Evolutionary conservation across 2,329 filamentous ascomycete species (phyloP).

Genomic region (Bipolaris victoriae): DNA sequence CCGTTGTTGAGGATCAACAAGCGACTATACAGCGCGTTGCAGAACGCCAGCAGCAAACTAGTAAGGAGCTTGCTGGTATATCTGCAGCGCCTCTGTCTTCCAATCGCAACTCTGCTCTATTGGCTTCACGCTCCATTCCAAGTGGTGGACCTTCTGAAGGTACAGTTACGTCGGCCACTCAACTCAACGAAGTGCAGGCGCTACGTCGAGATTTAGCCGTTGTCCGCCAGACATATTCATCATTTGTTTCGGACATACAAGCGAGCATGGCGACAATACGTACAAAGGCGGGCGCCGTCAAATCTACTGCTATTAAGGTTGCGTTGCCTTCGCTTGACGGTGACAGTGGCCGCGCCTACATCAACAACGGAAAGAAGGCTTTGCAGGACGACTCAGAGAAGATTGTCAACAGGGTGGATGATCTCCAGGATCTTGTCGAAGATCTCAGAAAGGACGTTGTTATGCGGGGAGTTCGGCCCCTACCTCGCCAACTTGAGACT

Average conservation of each 20-base stretch:
- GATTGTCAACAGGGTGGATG: slow-evolving; percentile 90
- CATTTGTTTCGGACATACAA: slow-evolving; percentile 86
- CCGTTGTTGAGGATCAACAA: slow-evolving; percentile 82
- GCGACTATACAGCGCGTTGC: slow-evolving; percentile 83
- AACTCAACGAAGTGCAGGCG: slow-evolving; percentile 78
- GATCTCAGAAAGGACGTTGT: slow-evolving; percentile 98
- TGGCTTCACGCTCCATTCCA: slow-evolving; percentile 39
- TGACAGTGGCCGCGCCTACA: slow-evolving; percentile 82
- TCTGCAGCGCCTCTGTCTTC: slow-evolving; percentile 55
- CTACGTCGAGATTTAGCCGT: slow-evolving; percentile 89
- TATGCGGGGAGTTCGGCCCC: slow-evolving; percentile 84
- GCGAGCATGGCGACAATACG: slow-evolving; percentile 85
- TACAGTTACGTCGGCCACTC: slow-evolving; percentile 58
- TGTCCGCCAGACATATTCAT: slow-evolving; percentile 89
- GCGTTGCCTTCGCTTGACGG: slow-evolving; percentile 74
- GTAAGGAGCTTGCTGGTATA: slow-evolving; percentile 80
- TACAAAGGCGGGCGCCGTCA: slow-evolving; percentile 80
- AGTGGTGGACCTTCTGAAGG: slow-evolving; percentile 27
- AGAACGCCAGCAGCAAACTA: slow-evolving; percentile 86
- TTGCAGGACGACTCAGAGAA: slow-evolving; percentile 87
- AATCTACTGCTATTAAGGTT: slow-evolving; percentile 73
- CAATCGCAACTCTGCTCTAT: slow-evolving; percentile 43
- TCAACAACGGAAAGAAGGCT: slow-evolving; percentile 84
- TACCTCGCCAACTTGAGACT: slow-evolving; percentile 85
- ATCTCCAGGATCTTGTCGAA: slow-evolving; percentile 95